phyloP scores from a whole-genome alignment of 139 green algal species.

The Chlorella sp. region DNA sequence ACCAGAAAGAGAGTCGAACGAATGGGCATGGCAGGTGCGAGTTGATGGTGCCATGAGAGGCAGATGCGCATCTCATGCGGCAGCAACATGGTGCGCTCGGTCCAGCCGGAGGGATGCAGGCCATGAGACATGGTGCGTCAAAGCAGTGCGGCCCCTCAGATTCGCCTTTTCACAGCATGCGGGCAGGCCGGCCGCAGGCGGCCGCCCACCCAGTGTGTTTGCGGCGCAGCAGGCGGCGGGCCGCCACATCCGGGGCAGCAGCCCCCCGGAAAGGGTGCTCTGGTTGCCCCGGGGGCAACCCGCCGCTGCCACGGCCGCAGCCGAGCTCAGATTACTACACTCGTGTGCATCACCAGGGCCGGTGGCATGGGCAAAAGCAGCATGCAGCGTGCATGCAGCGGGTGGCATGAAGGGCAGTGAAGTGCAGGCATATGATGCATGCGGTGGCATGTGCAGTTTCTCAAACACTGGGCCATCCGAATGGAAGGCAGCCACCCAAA shows the following conservation, averaged over 20 bases:
- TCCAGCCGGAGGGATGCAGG: background rate
- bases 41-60: background rate
- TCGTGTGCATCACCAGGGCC: background rate
- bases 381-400: background rate
- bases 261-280: too few relatives aligned
- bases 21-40: too few relatives aligned
- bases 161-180: slow-evolving; percentile 38
- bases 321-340: slow-evolving; percentile 25
- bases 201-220: background rate
- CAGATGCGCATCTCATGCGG: background rate
- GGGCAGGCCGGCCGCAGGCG: background rate
- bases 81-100: background rate
- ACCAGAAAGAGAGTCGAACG: background rate
- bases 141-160: slow-evolving; percentile 32
- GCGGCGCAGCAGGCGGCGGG: background rate
- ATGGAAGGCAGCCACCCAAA: too few relatives aligned
- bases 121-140: background rate
- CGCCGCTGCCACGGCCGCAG: background rate
- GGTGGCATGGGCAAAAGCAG: too few relatives aligned
- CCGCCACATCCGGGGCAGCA: slow-evolving; percentile 11
- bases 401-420: background rate
- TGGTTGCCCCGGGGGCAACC: slow-evolving; percentile 17
- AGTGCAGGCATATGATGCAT: background rate
- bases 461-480: too few relatives aligned
- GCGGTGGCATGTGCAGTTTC: background rate